These are phyloP conservation scores for Aspergillus uvarum DNA, from an alignment of 2,329 filamentous ascomycete species.

Conservation along the genomic window DNA sequence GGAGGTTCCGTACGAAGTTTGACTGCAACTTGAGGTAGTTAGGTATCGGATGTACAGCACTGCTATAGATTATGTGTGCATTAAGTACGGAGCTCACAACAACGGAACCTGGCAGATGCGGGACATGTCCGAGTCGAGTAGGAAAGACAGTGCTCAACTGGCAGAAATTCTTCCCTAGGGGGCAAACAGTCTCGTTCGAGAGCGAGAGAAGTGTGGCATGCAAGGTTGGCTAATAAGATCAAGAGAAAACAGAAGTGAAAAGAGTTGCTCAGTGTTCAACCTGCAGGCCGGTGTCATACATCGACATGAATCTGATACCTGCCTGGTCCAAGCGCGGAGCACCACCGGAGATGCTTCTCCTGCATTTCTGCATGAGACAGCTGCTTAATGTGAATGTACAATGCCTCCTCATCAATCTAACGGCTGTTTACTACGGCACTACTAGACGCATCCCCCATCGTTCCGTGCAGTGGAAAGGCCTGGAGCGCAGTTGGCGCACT, in stretches of 20 bases:
- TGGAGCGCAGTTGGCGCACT: not conserved
- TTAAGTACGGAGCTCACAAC: not conserved
- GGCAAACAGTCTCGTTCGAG: not conserved
- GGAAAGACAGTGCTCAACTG: too few species aligned
- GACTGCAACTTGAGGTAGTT: not conserved
- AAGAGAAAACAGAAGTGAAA: not conserved
- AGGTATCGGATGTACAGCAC: not conserved
- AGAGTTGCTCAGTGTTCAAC: not conserved
- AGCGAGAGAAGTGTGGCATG: not conserved
- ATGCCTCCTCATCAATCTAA: slow-evolving; percentile 3
- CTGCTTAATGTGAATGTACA: not conserved
- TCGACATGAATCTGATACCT: not conserved
- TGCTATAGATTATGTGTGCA: too few species aligned
- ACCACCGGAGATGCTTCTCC: not conserved
- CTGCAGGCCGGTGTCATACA: not conserved
- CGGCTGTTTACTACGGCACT: not conserved
- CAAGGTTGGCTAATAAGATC: not conserved
- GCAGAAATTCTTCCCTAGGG: too few species aligned
- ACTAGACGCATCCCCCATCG: not conserved
- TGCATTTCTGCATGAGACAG: not conserved
- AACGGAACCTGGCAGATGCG: not conserved
- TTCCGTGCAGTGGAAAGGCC: not conserved
- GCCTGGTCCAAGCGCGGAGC: not conserved
- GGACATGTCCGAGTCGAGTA: not conserved
- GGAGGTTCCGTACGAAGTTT: not conserved